Evolutionary conservation across 805 yeast genomes (phyloP), one percentile per base, ranked within the genome.

Genomic region (Candida odintsovae): DNA sequence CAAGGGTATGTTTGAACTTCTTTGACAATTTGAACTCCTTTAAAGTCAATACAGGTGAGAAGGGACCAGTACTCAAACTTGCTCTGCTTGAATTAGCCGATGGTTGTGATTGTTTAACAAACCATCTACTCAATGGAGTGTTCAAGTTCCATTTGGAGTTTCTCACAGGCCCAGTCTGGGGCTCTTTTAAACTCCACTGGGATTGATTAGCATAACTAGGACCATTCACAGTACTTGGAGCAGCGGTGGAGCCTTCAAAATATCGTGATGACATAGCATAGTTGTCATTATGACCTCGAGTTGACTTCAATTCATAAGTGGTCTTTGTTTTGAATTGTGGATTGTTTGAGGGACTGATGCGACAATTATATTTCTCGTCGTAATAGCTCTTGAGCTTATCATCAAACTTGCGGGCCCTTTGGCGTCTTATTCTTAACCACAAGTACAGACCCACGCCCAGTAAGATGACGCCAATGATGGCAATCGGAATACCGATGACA

Each of bases 121-220:
- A 60, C 63, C 63, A 60, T 36, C 43, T 56, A 28, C 60, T 57
- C 35, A 60, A 38, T 15, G 64, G 64, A 3, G 62, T 54, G 41
- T 50, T 56, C 37, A 58, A 25, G 38, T 44, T 50, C 62, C 61
- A 58, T 10, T 47, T 58, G 5, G 58, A 45, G 22, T 38, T 40
- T 33, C 36, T 33, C 6, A 41, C 44, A 2, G 49, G 42, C 2
- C 46, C 47, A 3, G 43, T 40, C 3, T 29, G 51, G 2, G 57
- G 54, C 8, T 50, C 55, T 35, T 56, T 52, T 29, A 57, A 36
- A 16, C 61, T 55, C 7, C 46, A 35, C 38, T 54, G 54, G 4
- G 60, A 56, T 33, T 38, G 41, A 21, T 38, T 39, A 20, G 40
- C 23, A 41, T 21, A 12, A 23, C 23, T 6, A 41, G n/a, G 23